Conservation (phyloP, 768 basidiomycete genomes). For the Neoboletus subvelutipes region DNA sequence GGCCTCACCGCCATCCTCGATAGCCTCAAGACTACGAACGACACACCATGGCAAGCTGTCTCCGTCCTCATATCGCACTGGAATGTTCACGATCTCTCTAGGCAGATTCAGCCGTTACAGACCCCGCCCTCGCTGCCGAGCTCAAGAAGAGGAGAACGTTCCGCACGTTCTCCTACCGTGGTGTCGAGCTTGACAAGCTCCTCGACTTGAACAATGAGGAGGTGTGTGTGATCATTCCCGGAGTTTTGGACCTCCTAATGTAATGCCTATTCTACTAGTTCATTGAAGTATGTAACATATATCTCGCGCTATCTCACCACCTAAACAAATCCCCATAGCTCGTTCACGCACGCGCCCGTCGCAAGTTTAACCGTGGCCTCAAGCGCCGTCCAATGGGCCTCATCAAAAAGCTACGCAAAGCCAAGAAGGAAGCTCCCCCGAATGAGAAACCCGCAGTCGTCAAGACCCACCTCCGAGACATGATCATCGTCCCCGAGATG, state of each 20-base stretch:
- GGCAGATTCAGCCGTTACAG: conserved; percentile 85
- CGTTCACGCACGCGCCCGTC: conserved; percentile 97
- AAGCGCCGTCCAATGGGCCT: conserved; percentile 98
- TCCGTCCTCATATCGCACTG: background rate
- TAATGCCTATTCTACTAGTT: conserved; percentile 45
- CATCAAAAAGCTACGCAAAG: conserved; percentile 99
- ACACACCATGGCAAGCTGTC: conserved; percentile 35
- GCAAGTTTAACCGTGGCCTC: conserved; percentile 98
- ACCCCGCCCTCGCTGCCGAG: conserved; percentile 91
- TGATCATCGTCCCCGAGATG: conserved; percentile 99
- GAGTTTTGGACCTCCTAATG: background rate
- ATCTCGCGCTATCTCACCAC: conserved; percentile 3
- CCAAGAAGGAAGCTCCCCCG: conserved; percentile 98
- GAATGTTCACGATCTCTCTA: conserved; percentile 28
- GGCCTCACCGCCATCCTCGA: conserved; percentile 23
- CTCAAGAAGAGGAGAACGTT: conserved; percentile 99
- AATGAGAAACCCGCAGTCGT: conserved; percentile 99
- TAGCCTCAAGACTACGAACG: conserved; percentile 25
- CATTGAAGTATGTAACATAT: conserved; percentile 61
- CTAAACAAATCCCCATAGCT: conserved; percentile 50
- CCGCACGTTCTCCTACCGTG: conserved; percentile 98
- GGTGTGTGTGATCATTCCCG: conserved; percentile 44
- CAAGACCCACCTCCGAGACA: conserved; percentile 98
- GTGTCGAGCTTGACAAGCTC: conserved; percentile 97
- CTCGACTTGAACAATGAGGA: conserved; percentile 95